Conservation (phyloP, 2,329 filamentous ascomycete genomes). For the Periconia sp. region DNA sequence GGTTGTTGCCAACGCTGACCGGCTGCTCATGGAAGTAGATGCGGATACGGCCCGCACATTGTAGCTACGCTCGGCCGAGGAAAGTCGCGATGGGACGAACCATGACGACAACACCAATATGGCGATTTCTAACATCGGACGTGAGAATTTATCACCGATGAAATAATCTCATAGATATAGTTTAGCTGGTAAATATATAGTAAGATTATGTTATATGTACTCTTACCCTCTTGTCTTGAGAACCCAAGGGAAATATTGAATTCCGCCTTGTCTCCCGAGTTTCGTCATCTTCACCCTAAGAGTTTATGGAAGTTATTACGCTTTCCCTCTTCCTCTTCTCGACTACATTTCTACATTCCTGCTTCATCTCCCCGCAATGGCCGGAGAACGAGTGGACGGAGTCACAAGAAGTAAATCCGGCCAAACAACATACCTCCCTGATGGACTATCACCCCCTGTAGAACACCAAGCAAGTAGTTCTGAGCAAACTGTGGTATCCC, state of each 20-base stretch:
- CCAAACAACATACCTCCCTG: conserved; percentile 7
- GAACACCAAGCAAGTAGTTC: not conserved
- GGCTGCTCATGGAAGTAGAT: not conserved
- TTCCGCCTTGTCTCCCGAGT: too few species aligned
- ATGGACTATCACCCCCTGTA: conserved; percentile 5
- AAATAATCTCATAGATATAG: not conserved
- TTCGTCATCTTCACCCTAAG: not conserved
- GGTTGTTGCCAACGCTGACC: not conserved
- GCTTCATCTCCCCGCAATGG: conserved; percentile 12
- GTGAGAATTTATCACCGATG: not conserved
- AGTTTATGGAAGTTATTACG: conserved; percentile 5
- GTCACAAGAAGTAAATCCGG: conserved; percentile 8
- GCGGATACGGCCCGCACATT: not conserved
- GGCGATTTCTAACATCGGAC: not conserved
- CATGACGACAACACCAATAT: not conserved
- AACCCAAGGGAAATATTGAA: too few species aligned
- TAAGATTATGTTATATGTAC: too few species aligned
- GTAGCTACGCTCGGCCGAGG: conserved; percentile 5
- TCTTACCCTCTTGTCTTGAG: too few species aligned
- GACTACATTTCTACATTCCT: conserved; percentile 9
- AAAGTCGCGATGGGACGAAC: not conserved
- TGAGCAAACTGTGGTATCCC: not conserved
- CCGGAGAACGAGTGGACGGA: conserved; percentile 12
- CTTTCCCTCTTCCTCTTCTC: conserved; percentile 5
- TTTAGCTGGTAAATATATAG: too few species aligned